Evolutionary conservation across 768 basidiomycete species (phyloP).

Genomic region (Termitomyces sp.): DNA sequence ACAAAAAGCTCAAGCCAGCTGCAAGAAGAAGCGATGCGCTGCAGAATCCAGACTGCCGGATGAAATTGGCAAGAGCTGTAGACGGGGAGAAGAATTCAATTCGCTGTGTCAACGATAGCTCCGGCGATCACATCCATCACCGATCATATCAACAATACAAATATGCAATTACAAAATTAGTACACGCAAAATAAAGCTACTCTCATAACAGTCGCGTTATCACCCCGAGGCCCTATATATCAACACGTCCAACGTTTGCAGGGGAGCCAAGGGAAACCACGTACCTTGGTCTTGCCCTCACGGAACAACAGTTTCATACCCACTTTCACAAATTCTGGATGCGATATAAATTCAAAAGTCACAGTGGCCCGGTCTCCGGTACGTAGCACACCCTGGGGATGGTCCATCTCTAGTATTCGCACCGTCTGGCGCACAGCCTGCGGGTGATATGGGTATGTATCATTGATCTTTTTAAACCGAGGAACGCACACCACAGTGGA

Average conservation of each 20-base stretch:
- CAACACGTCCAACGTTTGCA: not conserved
- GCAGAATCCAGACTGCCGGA: constrained; percentile 3
- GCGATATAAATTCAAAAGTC: constrained; percentile 91
- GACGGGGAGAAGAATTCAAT: constrained; percentile 1
- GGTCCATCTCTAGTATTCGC: constrained; percentile 84
- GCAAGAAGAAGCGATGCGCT: not conserved
- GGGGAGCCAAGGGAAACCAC: not conserved
- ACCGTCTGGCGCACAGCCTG: constrained; percentile 91
- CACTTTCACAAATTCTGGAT: constrained; percentile 87
- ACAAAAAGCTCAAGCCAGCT: not conserved
- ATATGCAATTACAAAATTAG: constrained; percentile 1
- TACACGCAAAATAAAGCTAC: not conserved
- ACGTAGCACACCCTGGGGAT: constrained; percentile 81
- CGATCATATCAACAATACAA: constrained; percentile 1
- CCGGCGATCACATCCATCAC: constrained; percentile 3
- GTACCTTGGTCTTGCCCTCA: constrained; percentile 94
- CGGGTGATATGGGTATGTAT: constrained; percentile 3
- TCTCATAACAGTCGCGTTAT: constrained; percentile 59
- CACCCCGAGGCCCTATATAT: constrained; percentile 66
- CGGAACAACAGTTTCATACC: constrained; percentile 92
- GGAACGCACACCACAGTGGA: constrained; percentile 77
- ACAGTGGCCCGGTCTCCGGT: constrained; percentile 95
- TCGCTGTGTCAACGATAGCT: constrained; percentile 3
- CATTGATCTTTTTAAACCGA: not conserved
- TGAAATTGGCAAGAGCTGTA: not conserved